Conservation (phyloP, 257 asterid genomes). For the Prunella vulgaris region DNA sequence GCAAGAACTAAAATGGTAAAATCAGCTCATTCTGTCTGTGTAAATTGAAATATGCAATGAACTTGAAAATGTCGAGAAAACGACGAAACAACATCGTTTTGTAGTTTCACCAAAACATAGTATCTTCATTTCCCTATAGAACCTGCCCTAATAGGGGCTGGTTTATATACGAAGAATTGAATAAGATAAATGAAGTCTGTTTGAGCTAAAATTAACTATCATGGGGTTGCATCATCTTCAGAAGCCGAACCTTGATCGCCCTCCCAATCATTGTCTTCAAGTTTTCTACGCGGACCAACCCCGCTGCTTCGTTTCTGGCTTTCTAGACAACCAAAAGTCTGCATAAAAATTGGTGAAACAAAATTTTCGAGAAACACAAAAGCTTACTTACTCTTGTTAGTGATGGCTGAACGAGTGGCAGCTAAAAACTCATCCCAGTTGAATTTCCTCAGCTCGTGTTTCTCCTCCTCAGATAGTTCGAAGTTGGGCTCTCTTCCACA, state of each 20-base stretch:
- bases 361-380: background rate
- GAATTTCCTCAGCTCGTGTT: constrained; percentile 61
- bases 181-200: background rate
- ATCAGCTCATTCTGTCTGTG: background rate
- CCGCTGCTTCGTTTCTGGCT: constrained; percentile 45
- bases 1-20: background rate
- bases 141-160: constrained; percentile 40
- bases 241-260: constrained; percentile 60
- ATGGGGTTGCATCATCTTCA: constrained; percentile 51
- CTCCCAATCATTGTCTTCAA: constrained; percentile 41
- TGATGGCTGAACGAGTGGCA: constrained; percentile 76
- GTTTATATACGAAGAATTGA: constrained; percentile 29
- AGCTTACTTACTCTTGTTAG: constrained; percentile 58
- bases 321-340: constrained; percentile 35
- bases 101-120: constrained; percentile 7
- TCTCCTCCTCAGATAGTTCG: constrained; percentile 77
- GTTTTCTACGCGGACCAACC: constrained; percentile 35
- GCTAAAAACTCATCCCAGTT: constrained; percentile 84
- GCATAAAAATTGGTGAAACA: background rate
- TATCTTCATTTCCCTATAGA: background rate
- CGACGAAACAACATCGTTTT: background rate
- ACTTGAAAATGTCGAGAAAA: background rate
- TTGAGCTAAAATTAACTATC: background rate
- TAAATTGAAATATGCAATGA: no score
- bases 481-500: constrained; percentile 97